Base-by-base conservation (phyloP, 1,284 basidiomycete species). In the Trametes polyzona region DNA sequence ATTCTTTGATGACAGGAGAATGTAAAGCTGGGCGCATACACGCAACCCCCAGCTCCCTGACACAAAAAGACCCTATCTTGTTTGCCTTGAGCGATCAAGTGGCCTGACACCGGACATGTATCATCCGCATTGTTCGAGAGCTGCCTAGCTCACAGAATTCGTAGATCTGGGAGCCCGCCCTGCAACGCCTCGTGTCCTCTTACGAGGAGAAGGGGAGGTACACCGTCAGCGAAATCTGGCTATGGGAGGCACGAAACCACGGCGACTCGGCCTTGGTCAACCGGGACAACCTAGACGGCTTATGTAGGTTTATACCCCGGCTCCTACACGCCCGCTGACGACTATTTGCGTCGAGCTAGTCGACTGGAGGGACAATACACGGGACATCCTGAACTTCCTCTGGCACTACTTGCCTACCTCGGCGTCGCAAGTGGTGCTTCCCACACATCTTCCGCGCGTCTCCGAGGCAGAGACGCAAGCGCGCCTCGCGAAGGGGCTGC, bases 231-330 rank as follows among this genome's bases (percentile, higher is more conserved):
- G 85, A 87, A 62, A 75, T 86, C 14, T 86, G 83, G 83, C 64
- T 76, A 1, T 73, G 84, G 58, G 84, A 87, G 66, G 77, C 79
- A 41, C 74, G 78, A 3, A 79, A 83, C 57, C 83, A 86, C 53
- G 84, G 82, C 2, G 83, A 84, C 39, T 73, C 80, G 4, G 77
- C 75, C 0, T 67, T 82, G 14, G 61, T 87, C 35, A 87, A 86
- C 58, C 71, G 68, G 0, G 72, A 73, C 0, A 69, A 70, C 5
- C 68, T 86, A 0, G 80, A 81, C 4, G 77, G 80, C 32, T 69
- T 76, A 8, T 78, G 79, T 82, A 50, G 56, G 76, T 23, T 36
- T n/a, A 21, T 36, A 30, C 19, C 14, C 10, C 17, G 23, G 10
- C 30, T 17, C 19, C 8, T 23, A 23, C 29, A 14, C 5, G 1